Base-by-base conservation (phyloP, 495 filamentous ascomycete species). In the Astrothelium subdiscretum region DNA sequence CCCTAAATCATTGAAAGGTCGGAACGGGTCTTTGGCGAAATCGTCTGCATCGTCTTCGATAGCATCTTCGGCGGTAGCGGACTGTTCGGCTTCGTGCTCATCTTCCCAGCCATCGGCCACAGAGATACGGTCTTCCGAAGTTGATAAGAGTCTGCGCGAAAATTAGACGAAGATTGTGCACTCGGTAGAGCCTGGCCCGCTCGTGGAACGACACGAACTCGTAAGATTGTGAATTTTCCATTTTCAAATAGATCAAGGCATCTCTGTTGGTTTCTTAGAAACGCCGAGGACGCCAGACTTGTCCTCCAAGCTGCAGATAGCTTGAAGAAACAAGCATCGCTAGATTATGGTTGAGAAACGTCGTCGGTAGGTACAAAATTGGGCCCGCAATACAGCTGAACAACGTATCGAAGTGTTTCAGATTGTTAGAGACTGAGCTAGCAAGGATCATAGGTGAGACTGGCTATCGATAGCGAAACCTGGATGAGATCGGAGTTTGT, bases 1-100 rank as follows among this genome's bases (percentile, higher is more conserved):
- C 10, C 69, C 70, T 1, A 74, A 66, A 44, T 70, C 70, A 61
- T 74, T 64, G 63, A 72, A 71, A 24, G 70, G 70, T 29, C 58
- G 4, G 24, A 54, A 54, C 10, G 48, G 48, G 2, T 54, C 48
- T 54, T 54, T 54, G 24, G 48, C 48, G 24, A 54, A 54, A 20
- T 54, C 48, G 20, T 54, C 48, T 29, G 1, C 5, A 54, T 54
- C 20, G 11, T 20, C 22, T 12, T 29, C 48, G 4, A 20, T 29
- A 27, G 48, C 48, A 54, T 29, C 48, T 2, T 54, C 48, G 48
- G 4, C 3, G 26, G 8, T 24, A 3, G 20, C 29, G 24, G 24
- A 29, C 15, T 26, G 48, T 29, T 26, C 22, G 6, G 48, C 48
- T 29, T 4, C 24, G 11, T 15, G 48, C 24, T 29, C 48, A 1